Evolutionary conservation across 1,284 basidiomycete species (phyloP).

Genomic region (Papiliotrema terrestris): DNA sequence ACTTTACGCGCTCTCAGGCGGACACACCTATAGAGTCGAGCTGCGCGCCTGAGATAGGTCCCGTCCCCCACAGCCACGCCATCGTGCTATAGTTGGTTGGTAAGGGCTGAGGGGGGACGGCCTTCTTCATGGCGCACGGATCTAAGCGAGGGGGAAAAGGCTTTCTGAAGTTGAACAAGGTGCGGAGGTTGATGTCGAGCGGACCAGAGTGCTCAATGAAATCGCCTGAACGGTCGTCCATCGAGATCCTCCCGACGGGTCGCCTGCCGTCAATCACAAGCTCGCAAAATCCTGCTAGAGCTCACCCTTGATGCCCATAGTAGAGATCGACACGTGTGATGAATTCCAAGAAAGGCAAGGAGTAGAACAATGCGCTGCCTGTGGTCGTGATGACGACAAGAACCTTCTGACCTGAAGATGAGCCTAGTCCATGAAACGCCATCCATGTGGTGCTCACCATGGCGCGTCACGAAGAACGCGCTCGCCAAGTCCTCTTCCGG

Average conservation of each 20-base stretch:
- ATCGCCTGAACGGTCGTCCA: conserved; percentile 49
- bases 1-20: background rate
- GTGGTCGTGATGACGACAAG: conserved; percentile 63
- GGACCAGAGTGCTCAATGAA: conserved; percentile 46
- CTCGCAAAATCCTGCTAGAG: background rate
- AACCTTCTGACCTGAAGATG: conserved; percentile 49
- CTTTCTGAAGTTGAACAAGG: conserved; percentile 49
- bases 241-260: conserved; percentile 35
- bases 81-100: conserved; percentile 34
- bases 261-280: conserved; percentile 16
- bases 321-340: conserved; percentile 42
- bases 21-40: conserved; percentile 42
- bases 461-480: conserved; percentile 59
- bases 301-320: conserved; percentile 31
- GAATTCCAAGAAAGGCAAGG: conserved; percentile 57
- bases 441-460: conserved; percentile 50
- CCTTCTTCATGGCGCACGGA: conserved; percentile 31
- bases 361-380: conserved; percentile 60
- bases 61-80: conserved; percentile 49
- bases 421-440: background rate
- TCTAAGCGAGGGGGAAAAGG: conserved; percentile 45
- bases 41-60: conserved; percentile 43
- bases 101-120: conserved; percentile 39
- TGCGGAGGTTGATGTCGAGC: conserved; percentile 45
- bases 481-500: conserved; percentile 57